phyloP scores from a whole-genome alignment of 2,329 filamentous ascomycete species.

The Parasarocladium wereldwijsianum region DNA sequence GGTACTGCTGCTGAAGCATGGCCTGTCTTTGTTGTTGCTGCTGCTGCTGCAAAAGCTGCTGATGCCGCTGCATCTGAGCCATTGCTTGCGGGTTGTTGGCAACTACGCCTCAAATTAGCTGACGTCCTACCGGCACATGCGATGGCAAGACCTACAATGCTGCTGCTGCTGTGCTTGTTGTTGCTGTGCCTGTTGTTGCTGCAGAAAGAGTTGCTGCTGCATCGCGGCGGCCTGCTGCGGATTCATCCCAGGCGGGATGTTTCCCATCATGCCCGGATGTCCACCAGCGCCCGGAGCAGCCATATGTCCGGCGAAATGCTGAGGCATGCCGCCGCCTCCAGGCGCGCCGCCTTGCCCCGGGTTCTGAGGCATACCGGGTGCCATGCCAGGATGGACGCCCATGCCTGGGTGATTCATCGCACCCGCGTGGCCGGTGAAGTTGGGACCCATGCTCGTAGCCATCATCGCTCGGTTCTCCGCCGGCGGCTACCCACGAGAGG shows the following conservation, averaged over 20 bases:
- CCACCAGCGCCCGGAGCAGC: slow-evolving; percentile 57
- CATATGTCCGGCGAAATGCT: slow-evolving; percentile 51
- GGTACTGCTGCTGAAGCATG: slow-evolving; percentile 40
- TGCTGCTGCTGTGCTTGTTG: slow-evolving; percentile 39
- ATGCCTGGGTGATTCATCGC: slow-evolving; percentile 60
- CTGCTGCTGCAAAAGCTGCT: slow-evolving; percentile 42
- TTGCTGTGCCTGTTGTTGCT: slow-evolving; percentile 38
- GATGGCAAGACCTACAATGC: too few species aligned
- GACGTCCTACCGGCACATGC: too few species aligned
- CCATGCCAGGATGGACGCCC: slow-evolving; percentile 50
- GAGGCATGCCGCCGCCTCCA: slow-evolving; percentile 47
- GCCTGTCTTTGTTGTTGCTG: slow-evolving; percentile 35
- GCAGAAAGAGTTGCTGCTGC: slow-evolving; percentile 39
- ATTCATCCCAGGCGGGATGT: slow-evolving; percentile 55
- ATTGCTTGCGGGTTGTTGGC: slow-evolving; percentile 20
- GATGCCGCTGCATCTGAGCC: slow-evolving; percentile 34
- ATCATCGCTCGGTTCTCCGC: slow-evolving; percentile 42
- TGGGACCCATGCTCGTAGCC: slow-evolving; percentile 47
- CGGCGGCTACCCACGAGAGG: slow-evolving; percentile 45
- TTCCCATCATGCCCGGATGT: slow-evolving; percentile 62
- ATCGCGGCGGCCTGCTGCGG: slow-evolving; percentile 35
- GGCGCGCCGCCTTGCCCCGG: slow-evolving; percentile 56
- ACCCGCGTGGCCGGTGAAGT: slow-evolving; percentile 50
- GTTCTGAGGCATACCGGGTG: slow-evolving; percentile 49
- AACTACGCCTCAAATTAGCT: too few species aligned